Conservation (phyloP, 176 grass and related monocot genomes). For the Oryza longistaminata region DNA sequence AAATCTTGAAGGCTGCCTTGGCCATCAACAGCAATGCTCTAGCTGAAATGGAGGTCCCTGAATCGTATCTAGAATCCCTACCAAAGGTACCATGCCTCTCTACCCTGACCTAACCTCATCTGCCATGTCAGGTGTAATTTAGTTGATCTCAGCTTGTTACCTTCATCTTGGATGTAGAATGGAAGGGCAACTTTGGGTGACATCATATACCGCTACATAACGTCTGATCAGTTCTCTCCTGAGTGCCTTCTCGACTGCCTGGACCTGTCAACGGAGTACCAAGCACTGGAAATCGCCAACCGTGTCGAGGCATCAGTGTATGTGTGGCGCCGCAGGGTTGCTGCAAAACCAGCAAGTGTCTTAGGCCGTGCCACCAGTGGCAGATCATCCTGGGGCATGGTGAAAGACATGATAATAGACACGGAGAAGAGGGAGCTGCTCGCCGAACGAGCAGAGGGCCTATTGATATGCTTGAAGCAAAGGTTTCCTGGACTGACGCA, state of each 20-base stretch:
- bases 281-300: constrained; percentile 80
- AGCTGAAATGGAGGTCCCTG: constrained; percentile 72
- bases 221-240: constrained; percentile 77
- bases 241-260: constrained; percentile 90
- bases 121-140: background rate
- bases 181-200: constrained; percentile 79
- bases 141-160: background rate
- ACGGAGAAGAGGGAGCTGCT: constrained; percentile 74
- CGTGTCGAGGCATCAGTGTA: constrained; percentile 83
- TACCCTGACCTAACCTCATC: background rate
- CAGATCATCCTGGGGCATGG: constrained; percentile 86
- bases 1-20: constrained; percentile 75
- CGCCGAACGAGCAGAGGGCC: constrained; percentile 71
- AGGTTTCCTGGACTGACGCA: constrained; percentile 94
- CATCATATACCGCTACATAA: constrained; percentile 78
- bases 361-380: constrained; percentile 40
- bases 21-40: constrained; percentile 73
- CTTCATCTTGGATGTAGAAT: constrained; percentile 53
- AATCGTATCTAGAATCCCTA: constrained; percentile 52
- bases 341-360: constrained; percentile 45
- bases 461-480: constrained; percentile 90
- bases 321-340: constrained; percentile 65
- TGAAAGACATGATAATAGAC: constrained; percentile 83
- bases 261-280: constrained; percentile 85
- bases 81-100: constrained; percentile 52